Evolutionary conservation across 495 filamentous ascomycete species (phyloP), one percentile per base, ranked within the genome.

Genomic region (Venustampulla echinocandica): DNA sequence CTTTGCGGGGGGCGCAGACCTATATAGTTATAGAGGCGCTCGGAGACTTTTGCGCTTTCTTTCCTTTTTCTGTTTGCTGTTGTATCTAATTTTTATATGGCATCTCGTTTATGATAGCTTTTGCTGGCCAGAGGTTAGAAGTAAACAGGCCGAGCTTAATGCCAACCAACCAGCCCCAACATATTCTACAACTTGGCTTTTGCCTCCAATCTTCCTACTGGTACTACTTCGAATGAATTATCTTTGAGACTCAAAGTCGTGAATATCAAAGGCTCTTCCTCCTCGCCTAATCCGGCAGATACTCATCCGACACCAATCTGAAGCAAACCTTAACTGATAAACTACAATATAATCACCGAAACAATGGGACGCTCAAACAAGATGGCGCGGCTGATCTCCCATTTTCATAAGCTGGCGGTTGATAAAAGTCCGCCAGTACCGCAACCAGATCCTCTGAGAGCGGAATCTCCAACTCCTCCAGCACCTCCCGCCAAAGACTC

Each of bases 341-440:
- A n/a, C n/a, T n/a, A n/a, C n/a, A n/a, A n/a, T n/a, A n/a, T n/a
- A n/a, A n/a, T n/a, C n/a, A n/a, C n/a, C n/a, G n/a, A n/a, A n/a
- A n/a, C n/a, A n/a, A n/a, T 37, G 37, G 42, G 20, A 47, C 42
- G 42, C 4, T 40, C 50, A 4, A 28, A 17, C 37, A 44, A 45
- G 7, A 49, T 49, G 46, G 33, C 23, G 14, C 46, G 36, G 44
- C 33, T 54, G 34, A 54, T 54, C 11, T 46, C 51, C 11, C 42
- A 49, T 23, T 42, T 36, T 42, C 42, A 49, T 10, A 21, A 36
- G 15, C 6, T 46, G 19, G 19, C 33, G 27, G 39, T 34, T 23
- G 11, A 24, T 18, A 18, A 37, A 27, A 30, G 20, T 7, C n/a
- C 27, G 27, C 27, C n/a, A n/a, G 27, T 7, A 30, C n/a, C 27